Evolutionary conservation across 148 eudicot species (phyloP).

Genomic region (Chenopodium album): DNA sequence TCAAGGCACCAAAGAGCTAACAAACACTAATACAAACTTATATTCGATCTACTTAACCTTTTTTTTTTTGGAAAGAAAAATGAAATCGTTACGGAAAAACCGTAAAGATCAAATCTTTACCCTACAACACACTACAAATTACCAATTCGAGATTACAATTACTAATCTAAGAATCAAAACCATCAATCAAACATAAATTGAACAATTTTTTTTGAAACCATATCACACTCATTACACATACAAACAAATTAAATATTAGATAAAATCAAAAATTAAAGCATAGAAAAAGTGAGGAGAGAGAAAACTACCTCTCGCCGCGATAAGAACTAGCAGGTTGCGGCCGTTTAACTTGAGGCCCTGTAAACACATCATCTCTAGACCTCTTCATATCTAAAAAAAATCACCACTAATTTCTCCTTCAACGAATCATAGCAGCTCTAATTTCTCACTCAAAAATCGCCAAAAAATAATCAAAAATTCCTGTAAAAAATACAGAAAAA

Average conservation of each 20-base stretch:
- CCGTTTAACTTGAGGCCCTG: conserved; percentile 57
- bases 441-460: conserved; percentile 13
- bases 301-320: conserved; percentile 57
- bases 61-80: background rate
- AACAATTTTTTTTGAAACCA: background rate
- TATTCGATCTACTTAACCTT: background rate
- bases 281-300: conserved; percentile 5
- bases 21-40: background rate
- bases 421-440: conserved; percentile 29
- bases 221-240: background rate
- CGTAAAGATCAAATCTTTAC: conserved; percentile 23
- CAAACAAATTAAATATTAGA: background rate
- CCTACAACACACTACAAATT: background rate
- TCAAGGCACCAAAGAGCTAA: background rate
- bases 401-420: conserved; percentile 19
- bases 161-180: conserved; percentile 4
- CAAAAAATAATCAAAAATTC: conserved; percentile 26
- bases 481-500: conserved; percentile 22
- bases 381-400: conserved; percentile 52
- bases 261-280: background rate
- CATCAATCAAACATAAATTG: conserved; percentile 3
- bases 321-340: conserved; percentile 54
- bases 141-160: background rate
- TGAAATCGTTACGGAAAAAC: background rate
- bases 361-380: conserved; percentile 58